Base-by-base conservation (phyloP, 306 rosid genomes). In the Dalbergia oliveri region DNA sequence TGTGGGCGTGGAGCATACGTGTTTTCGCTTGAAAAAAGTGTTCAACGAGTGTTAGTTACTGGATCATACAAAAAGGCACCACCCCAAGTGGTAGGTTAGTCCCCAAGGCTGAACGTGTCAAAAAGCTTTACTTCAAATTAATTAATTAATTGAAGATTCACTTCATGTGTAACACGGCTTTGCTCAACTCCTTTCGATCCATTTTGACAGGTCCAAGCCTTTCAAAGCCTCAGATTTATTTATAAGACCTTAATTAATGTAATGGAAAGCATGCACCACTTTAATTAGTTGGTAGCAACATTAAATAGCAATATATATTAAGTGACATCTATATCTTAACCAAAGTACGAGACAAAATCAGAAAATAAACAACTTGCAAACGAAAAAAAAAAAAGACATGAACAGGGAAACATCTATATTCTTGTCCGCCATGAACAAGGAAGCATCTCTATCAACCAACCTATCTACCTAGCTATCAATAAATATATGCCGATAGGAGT, bases 161-260 rank as follows among this genome's bases (percentile, higher is more conserved):
- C 33, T 26, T 21, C 75, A 74, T 57, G 47, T 35, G 8, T 59
- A 45, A 45, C 84, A 81, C 62, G 76, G 16, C 76, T 66, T 61
- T 74, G 2, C 16, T 45, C 79, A 23, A 12, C 51, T 41, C 69
- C 43, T 5, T 44, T 11, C 62, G 57, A 31, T 65, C 7, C 54
- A 66, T 43, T 65, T 43, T 81, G 73, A n/a, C 23, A 14, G 23
- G 35, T 70, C 57, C 78, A 79, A 68, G 58, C 21, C 10, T 77
- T 50, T 33, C n/a, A 34, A 33, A 16, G 14, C 45, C 26, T 21
- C 21, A n/a, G 69, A 3, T 37, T 37, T 37, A 37, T 37, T 51
- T 53, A 35, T 19, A 9, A 12, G 12, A 66, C 31, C 54, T 51
- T 53, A 44, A 37, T 4, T 53, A 60, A 62, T 31, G n/a, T 67